These are phyloP conservation scores for Ophiocordyceps unilateralis DNA, from an alignment of 2,329 filamentous ascomycete genomes.

Conservation along the genomic window DNA sequence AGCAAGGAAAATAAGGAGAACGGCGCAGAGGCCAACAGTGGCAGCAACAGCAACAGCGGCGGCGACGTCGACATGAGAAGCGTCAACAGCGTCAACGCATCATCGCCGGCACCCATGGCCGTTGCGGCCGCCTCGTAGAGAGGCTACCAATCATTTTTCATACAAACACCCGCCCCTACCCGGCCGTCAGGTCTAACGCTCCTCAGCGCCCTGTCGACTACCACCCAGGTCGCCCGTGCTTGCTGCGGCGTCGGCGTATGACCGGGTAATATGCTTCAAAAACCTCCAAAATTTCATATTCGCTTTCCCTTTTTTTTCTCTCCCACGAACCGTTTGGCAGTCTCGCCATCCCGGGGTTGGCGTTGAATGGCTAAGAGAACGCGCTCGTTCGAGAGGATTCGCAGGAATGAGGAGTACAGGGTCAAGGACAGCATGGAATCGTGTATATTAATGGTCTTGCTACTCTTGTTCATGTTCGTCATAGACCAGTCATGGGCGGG, in stretches of 20 bases:
- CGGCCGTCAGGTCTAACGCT: too few relatives aligned
- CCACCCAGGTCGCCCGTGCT: neutral
- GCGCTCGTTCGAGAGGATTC: conserved; percentile 2
- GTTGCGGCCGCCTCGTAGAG: conserved; percentile 23
- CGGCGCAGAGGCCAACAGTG: conserved; percentile 29
- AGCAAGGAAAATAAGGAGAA: conserved; percentile 52
- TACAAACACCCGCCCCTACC: too few relatives aligned
- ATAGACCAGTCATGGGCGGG: neutral
- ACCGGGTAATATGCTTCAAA: neutral
- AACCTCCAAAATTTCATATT: conserved; percentile 1
- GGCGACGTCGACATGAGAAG: conserved; percentile 36
- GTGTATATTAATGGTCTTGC: conserved; percentile 1
- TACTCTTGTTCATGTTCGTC: neutral
- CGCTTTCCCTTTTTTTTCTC: neutral
- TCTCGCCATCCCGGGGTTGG: conserved; percentile 4
- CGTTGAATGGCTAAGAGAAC: conserved; percentile 8
- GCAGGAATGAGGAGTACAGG: conserved; percentile 5
- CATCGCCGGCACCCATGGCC: conserved; percentile 33
- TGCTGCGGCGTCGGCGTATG: too few relatives aligned
- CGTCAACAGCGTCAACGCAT: conserved; percentile 30
- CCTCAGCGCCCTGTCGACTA: neutral
- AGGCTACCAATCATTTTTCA: neutral
- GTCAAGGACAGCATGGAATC: conserved; percentile 1
- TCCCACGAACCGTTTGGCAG: neutral
- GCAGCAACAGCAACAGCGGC: conserved; percentile 23